Conservation (phyloP, 345 rosid species). For the Adansonia digitata region DNA sequence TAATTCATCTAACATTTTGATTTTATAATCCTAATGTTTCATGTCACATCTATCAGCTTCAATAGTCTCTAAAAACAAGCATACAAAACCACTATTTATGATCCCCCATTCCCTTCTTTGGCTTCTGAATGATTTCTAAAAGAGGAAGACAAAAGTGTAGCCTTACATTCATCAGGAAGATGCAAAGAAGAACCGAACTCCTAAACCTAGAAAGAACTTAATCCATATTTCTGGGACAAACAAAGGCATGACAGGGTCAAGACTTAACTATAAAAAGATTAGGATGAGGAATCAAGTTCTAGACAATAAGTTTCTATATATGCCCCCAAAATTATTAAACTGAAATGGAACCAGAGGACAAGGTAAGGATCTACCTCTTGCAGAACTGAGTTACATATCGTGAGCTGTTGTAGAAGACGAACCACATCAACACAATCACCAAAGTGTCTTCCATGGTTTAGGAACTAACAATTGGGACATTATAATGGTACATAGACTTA, state of each 20-base stretch:
- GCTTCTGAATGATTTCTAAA: not conserved
- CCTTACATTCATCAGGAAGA: not conserved
- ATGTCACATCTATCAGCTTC: not conserved
- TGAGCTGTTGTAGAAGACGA: slow-evolving; percentile 64
- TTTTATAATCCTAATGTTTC: not conserved
- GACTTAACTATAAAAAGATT: not conserved
- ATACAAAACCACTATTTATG: not conserved
- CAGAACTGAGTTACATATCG: slow-evolving; percentile 53
- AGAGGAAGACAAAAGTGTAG: not conserved
- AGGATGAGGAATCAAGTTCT: not conserved
- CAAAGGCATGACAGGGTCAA: not conserved
- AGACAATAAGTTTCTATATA: not conserved
- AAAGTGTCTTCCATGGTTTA: slow-evolving; percentile 55
- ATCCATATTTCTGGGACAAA: not conserved
- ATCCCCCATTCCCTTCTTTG: not conserved
- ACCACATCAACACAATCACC: slow-evolving; percentile 88
- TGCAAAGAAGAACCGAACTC: not conserved
- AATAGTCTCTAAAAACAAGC: not conserved
- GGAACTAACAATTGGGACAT: slow-evolving; percentile 28
- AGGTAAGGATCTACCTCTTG: slow-evolving; percentile 43
- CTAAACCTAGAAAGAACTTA: not conserved
- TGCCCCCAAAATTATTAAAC: not conserved
- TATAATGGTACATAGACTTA: not conserved
- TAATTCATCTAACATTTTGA: not conserved
- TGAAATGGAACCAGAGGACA: slow-evolving; percentile 13